phyloP scores from a whole-genome alignment of 495 filamentous ascomycete genomes.

The Lepraria neglecta region DNA sequence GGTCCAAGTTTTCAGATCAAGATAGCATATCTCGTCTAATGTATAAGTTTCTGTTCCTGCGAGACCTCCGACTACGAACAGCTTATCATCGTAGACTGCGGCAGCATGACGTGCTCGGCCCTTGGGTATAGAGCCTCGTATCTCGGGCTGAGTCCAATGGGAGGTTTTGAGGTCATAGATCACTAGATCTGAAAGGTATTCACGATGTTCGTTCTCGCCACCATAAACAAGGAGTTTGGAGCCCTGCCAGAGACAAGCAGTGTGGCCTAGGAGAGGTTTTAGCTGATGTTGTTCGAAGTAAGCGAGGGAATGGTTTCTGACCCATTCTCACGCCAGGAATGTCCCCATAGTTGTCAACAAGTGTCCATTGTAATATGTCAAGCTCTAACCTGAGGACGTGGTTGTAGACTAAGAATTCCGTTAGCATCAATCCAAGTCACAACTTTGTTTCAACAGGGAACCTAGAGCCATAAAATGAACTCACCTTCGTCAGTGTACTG shows the following conservation, averaged over 20 bases:
- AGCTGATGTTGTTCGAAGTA: conserved; percentile 8
- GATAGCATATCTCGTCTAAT: conserved; percentile 88
- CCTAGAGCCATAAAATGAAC: neutral
- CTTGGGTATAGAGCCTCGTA: conserved; percentile 74
- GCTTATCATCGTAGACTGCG: conserved; percentile 89
- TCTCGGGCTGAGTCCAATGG: conserved; percentile 85
- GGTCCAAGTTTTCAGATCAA: conserved; percentile 94
- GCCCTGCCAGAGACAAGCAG: conserved; percentile 88
- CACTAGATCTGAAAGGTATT: conserved; percentile 90
- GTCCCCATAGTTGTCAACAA: conserved; percentile 97
- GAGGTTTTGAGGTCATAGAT: conserved; percentile 91
- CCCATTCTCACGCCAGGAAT: conserved; percentile 98
- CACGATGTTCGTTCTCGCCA: conserved; percentile 94
- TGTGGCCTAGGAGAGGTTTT: conserved; percentile 60
- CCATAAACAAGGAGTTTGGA: conserved; percentile 94
- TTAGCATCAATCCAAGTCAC: conserved; percentile 20
- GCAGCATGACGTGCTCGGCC: conserved; percentile 90
- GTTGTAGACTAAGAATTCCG: conserved; percentile 70
- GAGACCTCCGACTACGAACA: conserved; percentile 89
- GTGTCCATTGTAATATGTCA: conserved; percentile 78
- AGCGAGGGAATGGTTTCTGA: conserved; percentile 37
- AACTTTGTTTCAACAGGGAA: neutral
- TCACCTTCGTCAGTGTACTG: conserved; percentile 92
- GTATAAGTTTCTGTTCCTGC: conserved; percentile 82
- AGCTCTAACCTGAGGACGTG: conserved; percentile 88